Evolutionary conservation across 1,139 yeast genomes (phyloP), one percentile per base, ranked within the genome.

Genomic region (Debaryomycetaceae sp.): DNA sequence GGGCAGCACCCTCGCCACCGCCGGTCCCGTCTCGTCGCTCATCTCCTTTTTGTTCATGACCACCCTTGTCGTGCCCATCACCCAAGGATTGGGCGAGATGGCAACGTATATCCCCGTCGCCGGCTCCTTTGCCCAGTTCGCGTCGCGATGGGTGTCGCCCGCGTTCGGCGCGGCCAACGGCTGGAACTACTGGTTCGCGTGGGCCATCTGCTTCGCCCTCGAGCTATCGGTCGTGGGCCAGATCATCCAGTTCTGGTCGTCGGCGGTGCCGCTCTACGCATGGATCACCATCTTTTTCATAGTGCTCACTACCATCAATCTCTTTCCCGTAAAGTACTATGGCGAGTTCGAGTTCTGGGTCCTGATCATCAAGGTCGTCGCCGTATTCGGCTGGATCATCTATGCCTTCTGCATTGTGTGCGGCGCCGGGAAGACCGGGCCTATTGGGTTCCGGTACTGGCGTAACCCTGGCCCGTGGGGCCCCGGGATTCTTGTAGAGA

Each of bases 401-500:
- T 77, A 77, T 43, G 77, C 81, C 23, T 61, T 79, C 38, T 59
- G 73, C 47, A 73, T 76, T 62, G 82, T 77, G 18, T 75, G 83
- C 47, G 92, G 92, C 40, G 83, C 78, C 10, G 77, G 80, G 32
- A 40, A 52, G 27, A 64, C 71, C 12, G 85, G 86, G 13, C 80
- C 86, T 12, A 69, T 81, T 27, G 93, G 90, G 5, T 80, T 79
- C 63, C 67, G 86, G 51, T 85, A 86, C 59, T 87, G 96, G 96
- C 74, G 87, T 54, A 60, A 86, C 47, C 95, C 95, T 3, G 95
- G 95, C 30, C 77, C 95, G 2, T 83, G 70, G 76, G 86, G 83
- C 37, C 67, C 77, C 6, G 85, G 83, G 27, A 56, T 64, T 32
- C 57, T 63, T 13, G 55, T 59, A 16, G 33, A 42, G 21, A 55